Evolutionary conservation across 2,329 filamentous ascomycete species (phyloP).

Genomic region (Talaromyces sp.): DNA sequence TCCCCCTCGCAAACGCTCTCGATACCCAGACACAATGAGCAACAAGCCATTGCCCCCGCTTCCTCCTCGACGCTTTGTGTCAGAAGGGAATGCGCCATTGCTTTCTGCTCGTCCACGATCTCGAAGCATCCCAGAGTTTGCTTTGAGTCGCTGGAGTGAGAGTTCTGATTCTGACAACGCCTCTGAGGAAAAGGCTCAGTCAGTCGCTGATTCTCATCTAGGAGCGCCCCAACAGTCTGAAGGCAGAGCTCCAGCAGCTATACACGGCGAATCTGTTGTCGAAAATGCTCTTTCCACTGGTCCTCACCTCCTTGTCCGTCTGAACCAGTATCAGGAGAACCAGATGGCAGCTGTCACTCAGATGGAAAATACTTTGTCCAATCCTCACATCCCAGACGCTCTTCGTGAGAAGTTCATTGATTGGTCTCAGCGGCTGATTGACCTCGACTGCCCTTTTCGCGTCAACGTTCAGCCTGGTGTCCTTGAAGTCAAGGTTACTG

Average conservation of each 20-base stretch:
- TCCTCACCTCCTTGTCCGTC: conserved; percentile 1
- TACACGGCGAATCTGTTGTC: not conserved
- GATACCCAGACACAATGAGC: conserved; percentile 4
- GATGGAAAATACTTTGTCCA: conserved; percentile 6
- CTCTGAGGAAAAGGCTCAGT: not conserved
- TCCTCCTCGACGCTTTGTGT: conserved; percentile 9
- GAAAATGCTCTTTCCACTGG: not conserved
- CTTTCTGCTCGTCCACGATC: conserved; percentile 2
- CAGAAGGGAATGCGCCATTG: not conserved
- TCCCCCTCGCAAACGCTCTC: conserved; percentile 8
- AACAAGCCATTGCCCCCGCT: conserved; percentile 11
- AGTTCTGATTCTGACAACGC: not conserved
- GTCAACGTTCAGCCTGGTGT: not conserved
- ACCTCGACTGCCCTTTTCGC: conserved; percentile 5
- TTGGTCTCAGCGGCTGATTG: conserved; percentile 8
- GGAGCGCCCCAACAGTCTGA: not conserved
- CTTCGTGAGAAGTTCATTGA: conserved; percentile 1
- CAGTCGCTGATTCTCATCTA: not conserved
- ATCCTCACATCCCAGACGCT: not conserved
- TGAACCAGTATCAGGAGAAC: not conserved
- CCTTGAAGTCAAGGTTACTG: not conserved
- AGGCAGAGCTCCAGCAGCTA: not conserved
- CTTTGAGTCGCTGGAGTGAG: conserved; percentile 4
- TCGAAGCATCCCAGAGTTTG: conserved; percentile 1
- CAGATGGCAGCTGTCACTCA: conserved; percentile 4